phyloP scores from a whole-genome alignment of 805 yeast genomes.

The Zygoascus tannicola region DNA sequence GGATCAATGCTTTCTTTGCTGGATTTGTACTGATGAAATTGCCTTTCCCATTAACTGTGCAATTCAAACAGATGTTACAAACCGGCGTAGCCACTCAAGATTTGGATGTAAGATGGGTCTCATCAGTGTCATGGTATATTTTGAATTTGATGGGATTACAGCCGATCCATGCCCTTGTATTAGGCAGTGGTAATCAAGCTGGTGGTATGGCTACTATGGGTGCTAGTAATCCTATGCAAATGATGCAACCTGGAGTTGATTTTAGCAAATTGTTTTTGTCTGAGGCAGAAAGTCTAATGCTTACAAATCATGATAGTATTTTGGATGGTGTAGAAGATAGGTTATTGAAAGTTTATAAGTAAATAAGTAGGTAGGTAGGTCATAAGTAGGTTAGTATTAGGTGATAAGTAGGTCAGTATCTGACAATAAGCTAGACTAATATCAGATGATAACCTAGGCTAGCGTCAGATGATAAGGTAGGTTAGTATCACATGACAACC shows the following conservation, averaged over 20 bases:
- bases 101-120: constrained; percentile 84
- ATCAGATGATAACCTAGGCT: no score
- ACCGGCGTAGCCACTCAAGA: constrained; percentile 77
- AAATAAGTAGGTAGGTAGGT: no score
- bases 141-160: constrained; percentile 76
- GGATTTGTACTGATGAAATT: constrained; percentile 81
- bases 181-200: constrained; percentile 37
- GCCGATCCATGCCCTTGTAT: constrained; percentile 64
- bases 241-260: constrained; percentile 43
- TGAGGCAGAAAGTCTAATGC: constrained; percentile 67
- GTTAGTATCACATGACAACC: no score
- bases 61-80: constrained; percentile 89
- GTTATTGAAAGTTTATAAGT: constrained; percentile 18
- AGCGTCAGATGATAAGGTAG: no score
- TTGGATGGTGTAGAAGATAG: constrained; percentile 57
- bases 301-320: constrained; percentile 47
- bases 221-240: constrained; percentile 18
- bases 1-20: constrained; percentile 89
- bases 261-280: constrained; percentile 52
- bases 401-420: no score
- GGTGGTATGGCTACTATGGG: constrained; percentile 22
- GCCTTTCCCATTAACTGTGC: constrained; percentile 84
- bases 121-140: constrained; percentile 93
- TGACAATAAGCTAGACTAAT: no score
- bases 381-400: no score